Conservation (phyloP, 1,139 yeast species). For the Tardiomyces depauwii region DNA sequence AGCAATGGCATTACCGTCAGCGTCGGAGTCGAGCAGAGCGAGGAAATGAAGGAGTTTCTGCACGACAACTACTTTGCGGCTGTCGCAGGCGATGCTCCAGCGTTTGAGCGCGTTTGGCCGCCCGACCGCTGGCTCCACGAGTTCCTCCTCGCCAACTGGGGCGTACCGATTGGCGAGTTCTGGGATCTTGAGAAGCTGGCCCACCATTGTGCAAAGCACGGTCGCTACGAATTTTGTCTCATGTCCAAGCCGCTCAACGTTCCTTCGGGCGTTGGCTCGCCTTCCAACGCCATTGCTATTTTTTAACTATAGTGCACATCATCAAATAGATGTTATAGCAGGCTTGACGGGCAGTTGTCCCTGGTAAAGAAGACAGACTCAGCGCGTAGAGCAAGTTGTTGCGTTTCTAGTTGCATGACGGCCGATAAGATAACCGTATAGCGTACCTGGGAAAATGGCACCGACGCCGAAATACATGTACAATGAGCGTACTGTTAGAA, state of each 20-base stretch:
- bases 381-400: no score
- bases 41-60: constrained; percentile 14
- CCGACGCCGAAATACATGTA: no score
- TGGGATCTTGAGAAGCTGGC: constrained; percentile 17
- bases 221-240: constrained; percentile 19
- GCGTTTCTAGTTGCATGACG: no score
- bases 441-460: no score
- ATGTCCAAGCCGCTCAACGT: constrained; percentile 21
- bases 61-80: constrained; percentile 21
- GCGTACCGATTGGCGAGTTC: background rate
- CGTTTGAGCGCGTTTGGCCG: constrained; percentile 17
- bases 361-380: no score
- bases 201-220: constrained; percentile 12
- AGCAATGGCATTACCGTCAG: constrained; percentile 11
- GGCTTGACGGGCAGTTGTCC: no score
- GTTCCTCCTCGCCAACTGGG: constrained; percentile 5
- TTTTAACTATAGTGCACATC: constrained; percentile 9
- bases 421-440: no score
- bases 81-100: constrained; percentile 20
- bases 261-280: constrained; percentile 22
- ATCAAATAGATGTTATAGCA: no score
- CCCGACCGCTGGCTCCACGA: constrained; percentile 9
- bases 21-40: constrained; percentile 16
- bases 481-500: constrained; percentile 49
- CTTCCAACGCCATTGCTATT: constrained; percentile 24